phyloP scores from a whole-genome alignment of 345 rosid species.

The Heritiera fomes region DNA sequence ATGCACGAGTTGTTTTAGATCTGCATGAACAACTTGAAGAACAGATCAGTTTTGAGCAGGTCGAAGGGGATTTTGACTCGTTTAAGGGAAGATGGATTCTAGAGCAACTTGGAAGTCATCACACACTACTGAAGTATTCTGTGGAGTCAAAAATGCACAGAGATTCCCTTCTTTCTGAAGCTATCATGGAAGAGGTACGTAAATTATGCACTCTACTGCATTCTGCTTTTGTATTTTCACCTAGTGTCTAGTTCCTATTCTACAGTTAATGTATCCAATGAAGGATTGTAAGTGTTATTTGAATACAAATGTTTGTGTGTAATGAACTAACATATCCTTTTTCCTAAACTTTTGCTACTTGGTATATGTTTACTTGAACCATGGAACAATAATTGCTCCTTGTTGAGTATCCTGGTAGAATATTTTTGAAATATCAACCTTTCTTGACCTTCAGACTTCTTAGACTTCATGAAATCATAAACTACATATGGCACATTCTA shows the following conservation, averaged over 20 bases:
- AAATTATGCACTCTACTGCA: background rate
- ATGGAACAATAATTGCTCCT: background rate
- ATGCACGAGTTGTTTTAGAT: constrained; percentile 90
- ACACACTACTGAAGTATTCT: constrained; percentile 79
- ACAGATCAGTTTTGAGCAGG: constrained; percentile 89
- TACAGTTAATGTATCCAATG: background rate
- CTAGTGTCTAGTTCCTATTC: background rate
- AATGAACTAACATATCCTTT: background rate
- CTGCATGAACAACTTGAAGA: constrained; percentile 74
- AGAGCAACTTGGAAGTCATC: constrained; percentile 88
- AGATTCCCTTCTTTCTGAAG: constrained; percentile 90
- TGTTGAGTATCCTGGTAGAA: background rate
- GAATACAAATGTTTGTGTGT: background rate
- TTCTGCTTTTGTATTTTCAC: background rate
- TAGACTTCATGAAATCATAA: constrained; percentile 1
- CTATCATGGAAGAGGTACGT: constrained; percentile 94
- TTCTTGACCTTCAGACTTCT: background rate
- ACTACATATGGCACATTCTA: background rate
- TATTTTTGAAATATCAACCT: background rate
- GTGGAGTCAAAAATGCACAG: constrained; percentile 92
- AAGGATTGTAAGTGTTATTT: background rate
- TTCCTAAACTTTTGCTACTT: background rate
- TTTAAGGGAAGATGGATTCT: constrained; percentile 93
- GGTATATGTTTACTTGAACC: background rate
- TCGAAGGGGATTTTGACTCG: constrained; percentile 91